Evolutionary conservation across 169 alveolate genomes (phyloP).

Genomic region (Plasmodium coatneyi): DNA sequence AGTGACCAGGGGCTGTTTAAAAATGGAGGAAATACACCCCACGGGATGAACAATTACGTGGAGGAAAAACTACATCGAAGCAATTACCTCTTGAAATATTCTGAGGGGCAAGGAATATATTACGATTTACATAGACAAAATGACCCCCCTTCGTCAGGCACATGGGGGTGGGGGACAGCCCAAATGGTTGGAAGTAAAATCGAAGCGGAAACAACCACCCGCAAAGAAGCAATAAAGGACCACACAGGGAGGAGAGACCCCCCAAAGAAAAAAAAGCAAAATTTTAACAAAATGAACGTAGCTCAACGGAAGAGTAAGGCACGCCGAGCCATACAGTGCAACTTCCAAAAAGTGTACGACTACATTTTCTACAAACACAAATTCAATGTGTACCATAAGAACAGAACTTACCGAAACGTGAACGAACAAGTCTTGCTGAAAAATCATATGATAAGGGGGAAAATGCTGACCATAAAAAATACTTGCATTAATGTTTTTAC

Average conservation of each 20-base stretch:
- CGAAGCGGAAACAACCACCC: not conserved
- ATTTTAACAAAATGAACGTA: not conserved
- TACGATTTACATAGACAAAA: not conserved
- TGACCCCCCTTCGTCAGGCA: not conserved
- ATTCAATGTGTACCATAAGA: slow-evolving; percentile 57
- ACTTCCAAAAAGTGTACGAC: slow-evolving; percentile 53
- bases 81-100: slow-evolving; percentile 31
- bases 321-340: slow-evolving; percentile 5
- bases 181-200: not conserved
- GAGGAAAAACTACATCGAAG: slow-evolving; percentile 31
- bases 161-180: not conserved
- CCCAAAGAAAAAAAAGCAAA: not conserved
- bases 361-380: slow-evolving; percentile 72
- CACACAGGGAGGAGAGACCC: not conserved
- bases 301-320: not conserved
- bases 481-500: slow-evolving; percentile 19
- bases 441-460: slow-evolving; percentile 69
- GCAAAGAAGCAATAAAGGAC: not conserved
- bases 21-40: not conserved
- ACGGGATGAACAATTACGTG: slow-evolving; percentile 5
- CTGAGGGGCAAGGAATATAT: slow-evolving; percentile 6
- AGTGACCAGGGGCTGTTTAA: not conserved
- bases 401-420: slow-evolving; percentile 41
- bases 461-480: slow-evolving; percentile 61
- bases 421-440: slow-evolving; percentile 22